These are phyloP conservation scores for Podila epigama DNA, from an alignment of 192 early-diverging fungal genomes.

Conservation along the genomic window DNA sequence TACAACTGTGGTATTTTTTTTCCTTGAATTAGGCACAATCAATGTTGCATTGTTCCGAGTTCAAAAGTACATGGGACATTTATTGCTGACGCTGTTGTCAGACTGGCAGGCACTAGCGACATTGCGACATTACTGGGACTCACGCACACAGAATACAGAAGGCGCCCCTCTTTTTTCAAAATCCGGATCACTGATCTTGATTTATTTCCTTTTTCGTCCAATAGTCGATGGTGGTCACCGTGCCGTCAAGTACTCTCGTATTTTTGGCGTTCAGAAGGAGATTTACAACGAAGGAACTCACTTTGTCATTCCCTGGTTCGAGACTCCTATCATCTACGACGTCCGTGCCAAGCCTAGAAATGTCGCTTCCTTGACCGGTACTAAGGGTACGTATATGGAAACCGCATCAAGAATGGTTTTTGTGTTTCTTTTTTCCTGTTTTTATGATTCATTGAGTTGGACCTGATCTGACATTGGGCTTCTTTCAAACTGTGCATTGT, in stretches of 20 bases:
- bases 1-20: too few relatives aligned
- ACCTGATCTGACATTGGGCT: background rate
- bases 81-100: too few relatives aligned
- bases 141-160: background rate
- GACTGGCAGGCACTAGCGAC: too few relatives aligned
- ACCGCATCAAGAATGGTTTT: background rate
- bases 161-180: background rate
- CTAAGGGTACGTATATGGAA: conserved; percentile 73
- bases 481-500: background rate
- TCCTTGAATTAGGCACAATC: too few relatives aligned
- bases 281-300: conserved; percentile 96
- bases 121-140: too few relatives aligned
- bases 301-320: conserved; percentile 91
- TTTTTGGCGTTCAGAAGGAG: conserved; percentile 81
- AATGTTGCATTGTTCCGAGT: too few relatives aligned
- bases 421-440: too few relatives aligned
- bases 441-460: too few relatives aligned
- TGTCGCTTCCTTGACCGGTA: conserved; percentile 94
- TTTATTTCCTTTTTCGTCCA: background rate
- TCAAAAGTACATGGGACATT: too few relatives aligned
- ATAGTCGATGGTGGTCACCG: conserved; percentile 98
- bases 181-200: background rate
- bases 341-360: conserved; percentile 96
- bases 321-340: conserved; percentile 93
- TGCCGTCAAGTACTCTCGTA: conserved; percentile 94